Percentiles rank a stretch among this genome's conserved stretches.
phyloP scores from a whole-genome alignment of 768 basidiomycete genomes.

The Brasilioporus rufonigricans region DNA sequence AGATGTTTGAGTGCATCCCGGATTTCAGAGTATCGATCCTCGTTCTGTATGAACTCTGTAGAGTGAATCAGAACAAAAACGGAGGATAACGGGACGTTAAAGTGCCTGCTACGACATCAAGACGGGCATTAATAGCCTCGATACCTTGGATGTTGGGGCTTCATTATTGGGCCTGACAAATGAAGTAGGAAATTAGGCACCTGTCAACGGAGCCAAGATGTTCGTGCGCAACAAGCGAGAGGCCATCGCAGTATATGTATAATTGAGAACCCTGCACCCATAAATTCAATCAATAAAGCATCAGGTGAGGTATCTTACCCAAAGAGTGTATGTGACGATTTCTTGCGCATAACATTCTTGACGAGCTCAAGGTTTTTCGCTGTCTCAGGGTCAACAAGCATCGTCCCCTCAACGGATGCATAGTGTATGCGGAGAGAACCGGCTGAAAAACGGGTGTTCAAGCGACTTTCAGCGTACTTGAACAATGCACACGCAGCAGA shows the following conservation, averaged over 20 bases:
- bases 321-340: constrained; percentile 73
- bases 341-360: constrained; percentile 65
- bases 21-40: constrained; percentile 69
- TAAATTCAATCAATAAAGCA: neutral
- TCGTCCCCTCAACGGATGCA: constrained; percentile 81
- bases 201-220: constrained; percentile 78
- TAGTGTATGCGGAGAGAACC: constrained; percentile 74
- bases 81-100: neutral
- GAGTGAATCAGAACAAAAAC: constrained; percentile 1
- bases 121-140: constrained; percentile 68
- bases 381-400: constrained; percentile 92
- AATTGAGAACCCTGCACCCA: constrained; percentile 58
- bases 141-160: constrained; percentile 19
- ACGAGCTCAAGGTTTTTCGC: constrained; percentile 89
- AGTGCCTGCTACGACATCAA: constrained; percentile 83
- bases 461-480: constrained; percentile 71
- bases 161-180: neutral
- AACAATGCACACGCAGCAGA: constrained; percentile 86
- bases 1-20: constrained; percentile 66
- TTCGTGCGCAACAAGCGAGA: constrained; percentile 74
- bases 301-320: constrained; percentile 44
- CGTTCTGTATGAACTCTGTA: constrained; percentile 71
- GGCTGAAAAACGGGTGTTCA: constrained; percentile 69
- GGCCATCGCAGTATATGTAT: constrained; percentile 91
- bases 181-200: constrained; percentile 34